phyloP scores from a whole-genome alignment of 192 early-diverging fungal species.

The Dimargaris cristalligena region DNA sequence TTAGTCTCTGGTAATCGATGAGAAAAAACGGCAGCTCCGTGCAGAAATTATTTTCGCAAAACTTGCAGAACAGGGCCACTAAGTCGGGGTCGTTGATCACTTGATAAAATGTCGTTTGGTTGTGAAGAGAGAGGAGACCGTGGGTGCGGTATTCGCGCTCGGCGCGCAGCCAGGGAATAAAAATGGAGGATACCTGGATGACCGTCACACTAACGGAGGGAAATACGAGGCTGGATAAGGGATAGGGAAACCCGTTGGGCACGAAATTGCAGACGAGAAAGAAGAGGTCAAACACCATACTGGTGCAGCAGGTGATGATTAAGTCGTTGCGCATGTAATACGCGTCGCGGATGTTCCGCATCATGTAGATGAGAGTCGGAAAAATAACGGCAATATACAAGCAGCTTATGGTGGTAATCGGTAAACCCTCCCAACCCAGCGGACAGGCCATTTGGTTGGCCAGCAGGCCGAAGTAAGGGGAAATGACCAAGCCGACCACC shows the following conservation, averaged over 20 bases:
- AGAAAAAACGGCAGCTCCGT: constrained; percentile 6
- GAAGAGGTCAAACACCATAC: background rate
- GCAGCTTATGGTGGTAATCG: background rate
- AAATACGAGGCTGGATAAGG: background rate
- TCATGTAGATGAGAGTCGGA: background rate
- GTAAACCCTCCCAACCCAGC: background rate
- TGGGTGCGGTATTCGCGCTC: background rate
- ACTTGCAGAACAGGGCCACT: constrained; percentile 7
- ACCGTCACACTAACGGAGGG: constrained; percentile 6
- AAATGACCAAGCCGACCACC: background rate
- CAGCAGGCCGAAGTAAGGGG: background rate
- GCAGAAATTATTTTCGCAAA: constrained; percentile 12
- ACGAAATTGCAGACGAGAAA: background rate
- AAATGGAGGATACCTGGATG: background rate
- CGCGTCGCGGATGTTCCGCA: constrained; percentile 4
- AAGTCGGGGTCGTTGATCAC: constrained; percentile 6
- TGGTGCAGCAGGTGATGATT: background rate
- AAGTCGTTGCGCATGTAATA: constrained; percentile 10
- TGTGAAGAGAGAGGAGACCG: background rate
- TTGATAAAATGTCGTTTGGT: background rate
- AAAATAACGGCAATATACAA: background rate
- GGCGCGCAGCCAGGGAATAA: constrained; percentile 1
- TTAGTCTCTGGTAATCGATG: constrained; percentile 9
- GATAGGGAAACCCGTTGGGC: background rate
- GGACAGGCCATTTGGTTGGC: background rate